Conservation (phyloP, 164 flowering plant genomes). For the Vitis cinerea region DNA sequence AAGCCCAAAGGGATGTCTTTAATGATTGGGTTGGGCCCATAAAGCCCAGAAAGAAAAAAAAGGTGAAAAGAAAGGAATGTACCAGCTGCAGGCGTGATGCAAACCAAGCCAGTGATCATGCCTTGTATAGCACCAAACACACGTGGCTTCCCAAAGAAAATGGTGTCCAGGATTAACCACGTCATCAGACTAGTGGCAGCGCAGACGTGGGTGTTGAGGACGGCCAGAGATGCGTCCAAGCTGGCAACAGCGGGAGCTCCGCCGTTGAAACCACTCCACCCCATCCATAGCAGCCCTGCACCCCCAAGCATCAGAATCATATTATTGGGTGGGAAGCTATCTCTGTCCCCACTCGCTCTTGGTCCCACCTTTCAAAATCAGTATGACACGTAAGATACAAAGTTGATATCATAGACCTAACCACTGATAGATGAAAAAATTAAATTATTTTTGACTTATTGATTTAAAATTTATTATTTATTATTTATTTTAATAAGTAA, state of each 20-base stretch:
- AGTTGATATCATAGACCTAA: too few relatives aligned
- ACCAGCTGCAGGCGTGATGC: constrained; percentile 30
- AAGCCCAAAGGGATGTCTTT: too few relatives aligned
- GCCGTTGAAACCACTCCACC: constrained; percentile 28
- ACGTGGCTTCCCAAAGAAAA: constrained; percentile 15
- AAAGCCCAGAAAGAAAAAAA: too few relatives aligned
- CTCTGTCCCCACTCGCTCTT: constrained; percentile 13
- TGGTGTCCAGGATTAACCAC: constrained; percentile 20
- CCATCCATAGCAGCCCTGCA: constrained; percentile 33
- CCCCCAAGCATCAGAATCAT: constrained; percentile 22
- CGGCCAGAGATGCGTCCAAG: constrained; percentile 21
- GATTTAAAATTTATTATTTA: too few relatives aligned
- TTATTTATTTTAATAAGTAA: too few relatives aligned
- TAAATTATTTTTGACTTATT: too few relatives aligned
- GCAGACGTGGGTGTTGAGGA: constrained; percentile 25
- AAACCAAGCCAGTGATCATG: constrained; percentile 24
- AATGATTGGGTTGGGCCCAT: too few relatives aligned
- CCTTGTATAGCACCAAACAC: constrained; percentile 26
- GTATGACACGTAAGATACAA: too few relatives aligned
- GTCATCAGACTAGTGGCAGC: constrained; percentile 15
- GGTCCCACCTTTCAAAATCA: constrained; percentile 20
- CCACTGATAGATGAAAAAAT: too few relatives aligned
- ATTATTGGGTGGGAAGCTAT: constrained; percentile 25
- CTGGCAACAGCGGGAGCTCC: constrained; percentile 17
- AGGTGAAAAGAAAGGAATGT: background rate